These are phyloP conservation scores for Penstemon eatonii DNA, from an alignment of 257 asterid species.

Conservation along the genomic window DNA sequence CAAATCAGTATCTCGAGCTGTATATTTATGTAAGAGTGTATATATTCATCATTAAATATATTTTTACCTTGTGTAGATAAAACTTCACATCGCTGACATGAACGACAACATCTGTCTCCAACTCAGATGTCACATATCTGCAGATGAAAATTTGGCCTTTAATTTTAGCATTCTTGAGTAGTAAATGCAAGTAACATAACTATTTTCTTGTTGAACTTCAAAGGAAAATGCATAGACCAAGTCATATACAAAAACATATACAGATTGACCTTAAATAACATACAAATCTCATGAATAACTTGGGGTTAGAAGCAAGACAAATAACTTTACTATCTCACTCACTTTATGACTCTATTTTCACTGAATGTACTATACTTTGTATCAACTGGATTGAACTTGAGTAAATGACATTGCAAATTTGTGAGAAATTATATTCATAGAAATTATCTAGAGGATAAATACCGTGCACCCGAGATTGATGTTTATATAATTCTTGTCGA, in stretches of 20 bases:
- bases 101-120: conserved; percentile 57
- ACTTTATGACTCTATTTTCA: neutral
- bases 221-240: neutral
- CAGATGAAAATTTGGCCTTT: conserved; percentile 2
- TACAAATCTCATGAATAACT: neutral
- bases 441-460: too few species aligned
- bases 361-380: neutral
- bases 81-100: conserved; percentile 56
- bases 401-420: too few species aligned
- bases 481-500: too few species aligned
- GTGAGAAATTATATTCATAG: too few species aligned
- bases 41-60: neutral
- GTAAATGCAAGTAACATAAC: neutral
- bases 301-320: neutral
- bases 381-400: too few species aligned
- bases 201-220: neutral
- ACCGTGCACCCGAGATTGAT: too few species aligned
- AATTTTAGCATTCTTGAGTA: neutral
- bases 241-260: neutral
- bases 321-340: neutral
- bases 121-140: conserved; percentile 67
- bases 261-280: neutral
- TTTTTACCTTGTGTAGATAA: conserved; percentile 64
- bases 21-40: too few species aligned
- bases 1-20: conserved; percentile 22